Conservation (phyloP, 345 rosid species). For the Laguncularia racemosa region DNA sequence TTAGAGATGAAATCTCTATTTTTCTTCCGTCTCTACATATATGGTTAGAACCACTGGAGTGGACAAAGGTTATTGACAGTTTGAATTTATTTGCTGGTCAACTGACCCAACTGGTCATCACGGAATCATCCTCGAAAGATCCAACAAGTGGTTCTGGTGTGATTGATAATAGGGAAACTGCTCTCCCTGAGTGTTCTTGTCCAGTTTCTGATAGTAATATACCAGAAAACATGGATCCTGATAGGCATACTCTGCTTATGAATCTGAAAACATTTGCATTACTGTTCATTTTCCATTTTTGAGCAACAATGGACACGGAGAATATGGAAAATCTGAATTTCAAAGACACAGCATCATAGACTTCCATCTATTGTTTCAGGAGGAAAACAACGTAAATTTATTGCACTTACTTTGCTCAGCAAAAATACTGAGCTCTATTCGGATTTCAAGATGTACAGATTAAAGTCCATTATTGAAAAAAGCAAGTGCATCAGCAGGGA, state of each 20-base stretch:
- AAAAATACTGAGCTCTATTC: conserved; percentile 34
- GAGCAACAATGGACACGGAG: conserved; percentile 20
- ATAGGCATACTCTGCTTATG: conserved; percentile 17
- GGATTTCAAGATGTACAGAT: conserved; percentile 31
- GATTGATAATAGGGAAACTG: conserved; percentile 7
- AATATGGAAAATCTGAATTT: conserved; percentile 24
- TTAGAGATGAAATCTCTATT: conserved; percentile 32
- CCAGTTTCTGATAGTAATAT: conserved; percentile 17
- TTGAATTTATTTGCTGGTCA: conserved; percentile 26
- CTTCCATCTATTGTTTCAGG: conserved; percentile 16
- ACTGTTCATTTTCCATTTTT: conserved; percentile 44
- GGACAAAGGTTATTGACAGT: conserved; percentile 45
- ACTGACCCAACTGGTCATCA: conserved; percentile 19
- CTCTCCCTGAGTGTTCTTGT: conserved; percentile 22
- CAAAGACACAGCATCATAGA: conserved; percentile 20
- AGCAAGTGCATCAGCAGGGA: conserved; percentile 32
- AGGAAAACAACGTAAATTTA: conserved; percentile 37
- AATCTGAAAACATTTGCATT: conserved; percentile 53
- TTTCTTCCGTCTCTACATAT: conserved; percentile 66
- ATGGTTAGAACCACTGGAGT: conserved; percentile 58
- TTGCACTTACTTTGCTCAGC: conserved; percentile 36
- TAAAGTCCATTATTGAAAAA: conserved; percentile 48
- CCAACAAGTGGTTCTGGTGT: conserved; percentile 2
- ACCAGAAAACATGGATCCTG: conserved; percentile 19
- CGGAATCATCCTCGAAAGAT: conserved; percentile 18